Evolutionary conservation across 257 asterid species (phyloP).

Genomic region (Pogostemon cablin): DNA sequence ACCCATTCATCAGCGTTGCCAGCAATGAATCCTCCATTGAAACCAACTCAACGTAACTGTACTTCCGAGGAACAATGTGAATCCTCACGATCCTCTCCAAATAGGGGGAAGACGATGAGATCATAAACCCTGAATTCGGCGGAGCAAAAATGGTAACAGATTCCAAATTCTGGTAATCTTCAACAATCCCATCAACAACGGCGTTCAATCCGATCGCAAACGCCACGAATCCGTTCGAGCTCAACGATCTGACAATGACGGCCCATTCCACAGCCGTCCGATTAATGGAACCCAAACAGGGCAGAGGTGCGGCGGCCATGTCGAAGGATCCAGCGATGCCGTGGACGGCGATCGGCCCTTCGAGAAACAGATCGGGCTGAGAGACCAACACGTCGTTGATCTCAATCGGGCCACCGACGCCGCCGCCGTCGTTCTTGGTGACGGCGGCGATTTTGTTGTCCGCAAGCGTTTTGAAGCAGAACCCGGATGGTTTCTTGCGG

Average conservation of each 20-base stretch:
- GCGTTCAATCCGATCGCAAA: conserved; percentile 69
- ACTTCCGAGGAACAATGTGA: conserved; percentile 57
- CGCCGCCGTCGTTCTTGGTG: conserved; percentile 42
- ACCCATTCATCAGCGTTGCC: conserved; percentile 45
- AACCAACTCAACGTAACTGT: conserved; percentile 40
- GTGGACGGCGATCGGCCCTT: conserved; percentile 57
- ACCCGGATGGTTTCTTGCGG: conserved; percentile 48
- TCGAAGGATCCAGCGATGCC: conserved; percentile 60
- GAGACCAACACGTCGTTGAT: conserved; percentile 63
- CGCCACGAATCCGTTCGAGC: conserved; percentile 58
- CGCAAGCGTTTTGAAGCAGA: conserved; percentile 54
- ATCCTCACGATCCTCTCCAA: conserved; percentile 54
- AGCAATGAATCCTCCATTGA: conserved; percentile 42
- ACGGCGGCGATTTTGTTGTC: conserved; percentile 35
- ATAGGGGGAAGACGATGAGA: conserved; percentile 51
- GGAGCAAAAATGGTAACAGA: conserved; percentile 65
- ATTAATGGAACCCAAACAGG: conserved; percentile 19
- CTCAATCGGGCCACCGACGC: conserved; percentile 31
- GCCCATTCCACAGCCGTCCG: conserved; percentile 45
- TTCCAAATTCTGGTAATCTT: conserved; percentile 42
- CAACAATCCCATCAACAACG: conserved; percentile 51
- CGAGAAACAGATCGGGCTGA: conserved; percentile 69
- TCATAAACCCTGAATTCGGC: conserved; percentile 49
- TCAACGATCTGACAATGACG: conserved; percentile 41
- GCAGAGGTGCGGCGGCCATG: conserved; percentile 31